Evolutionary conservation across 768 basidiomycete species (phyloP), one percentile per base, ranked within the genome.

Genomic region (Cubamyces lactineus): DNA sequence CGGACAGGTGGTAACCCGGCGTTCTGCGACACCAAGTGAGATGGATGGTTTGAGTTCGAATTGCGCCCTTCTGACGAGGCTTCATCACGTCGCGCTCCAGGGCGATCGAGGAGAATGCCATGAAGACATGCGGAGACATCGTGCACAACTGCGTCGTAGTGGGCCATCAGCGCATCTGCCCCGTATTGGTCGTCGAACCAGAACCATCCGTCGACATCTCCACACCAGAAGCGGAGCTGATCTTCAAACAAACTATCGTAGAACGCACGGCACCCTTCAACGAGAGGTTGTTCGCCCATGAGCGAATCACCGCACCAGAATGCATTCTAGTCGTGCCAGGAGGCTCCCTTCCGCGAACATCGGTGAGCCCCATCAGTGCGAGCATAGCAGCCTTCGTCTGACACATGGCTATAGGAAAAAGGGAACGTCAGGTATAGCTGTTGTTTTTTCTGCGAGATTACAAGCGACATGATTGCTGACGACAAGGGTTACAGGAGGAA

Each of bases 61-160:
- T 38, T n/a, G 28, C 51, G 51, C n/a, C 17, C 34, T 30, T 38
- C 9, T 19, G 16, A 17, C 51, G 34, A 50, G 9, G 16, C 11
- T 17, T 13, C 34, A n/a, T 39, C 34, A 34, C 34, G 5, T 9
- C 9, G 34, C 34, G 9, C 9, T 34, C 34, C 55, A 75, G 74
- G 48, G 69, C 72, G 0, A 76, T 77, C 42, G 76, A 77, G 56
- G 75, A 77, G 54, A 71, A 74, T 43, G 64, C 73, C 5, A 51
- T 70, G 23, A 58, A 60, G 23, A 67, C 64, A 1, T 75, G 74
- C 53, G 62, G 65, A 1, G 72, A 74, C 59, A 45, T 76, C 16
- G 70, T 76, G 0, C 66, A 62, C 17, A 74, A 72, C 59, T 73
- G 71, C 50, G 70, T 71, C 15, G 72, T 73, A 12, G 74, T 75